Conservation (phyloP, 768 basidiomycete species). For the Hericium erinaceus region DNA sequence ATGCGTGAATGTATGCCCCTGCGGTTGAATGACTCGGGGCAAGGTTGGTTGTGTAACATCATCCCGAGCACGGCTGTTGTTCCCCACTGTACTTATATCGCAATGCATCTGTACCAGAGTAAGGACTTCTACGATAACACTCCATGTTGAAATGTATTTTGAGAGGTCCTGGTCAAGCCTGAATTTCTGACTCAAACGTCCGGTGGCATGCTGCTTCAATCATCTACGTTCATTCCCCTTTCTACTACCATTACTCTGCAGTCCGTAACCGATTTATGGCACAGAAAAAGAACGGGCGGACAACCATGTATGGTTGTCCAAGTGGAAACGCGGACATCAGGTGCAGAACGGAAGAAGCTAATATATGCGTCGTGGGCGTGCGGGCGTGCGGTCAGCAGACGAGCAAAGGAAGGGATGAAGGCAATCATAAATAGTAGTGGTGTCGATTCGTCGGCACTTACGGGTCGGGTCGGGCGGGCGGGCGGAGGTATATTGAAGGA, state of each 20-base stretch:
- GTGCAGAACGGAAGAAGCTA: neutral
- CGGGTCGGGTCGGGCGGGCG: neutral
- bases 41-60: too few species aligned
- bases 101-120: neutral
- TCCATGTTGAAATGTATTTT: neutral
- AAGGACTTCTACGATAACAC: too few species aligned
- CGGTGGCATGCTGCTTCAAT: neutral
- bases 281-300: neutral
- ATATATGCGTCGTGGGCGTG: too few species aligned
- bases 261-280: neutral
- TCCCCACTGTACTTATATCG: neutral
- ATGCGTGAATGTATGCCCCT: neutral
- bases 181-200: neutral
- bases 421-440: neutral
- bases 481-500: constrained; percentile 14
- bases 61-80: too few species aligned
- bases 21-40: too few species aligned
- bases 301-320: neutral
- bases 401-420: neutral
- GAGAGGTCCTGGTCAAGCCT: neutral
- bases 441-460: neutral
- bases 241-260: neutral
- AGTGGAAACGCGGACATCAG: neutral
- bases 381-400: neutral
- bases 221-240: neutral